Conservation (phyloP, 1,284 basidiomycete species). For the Fomitiporia mediterranea region DNA sequence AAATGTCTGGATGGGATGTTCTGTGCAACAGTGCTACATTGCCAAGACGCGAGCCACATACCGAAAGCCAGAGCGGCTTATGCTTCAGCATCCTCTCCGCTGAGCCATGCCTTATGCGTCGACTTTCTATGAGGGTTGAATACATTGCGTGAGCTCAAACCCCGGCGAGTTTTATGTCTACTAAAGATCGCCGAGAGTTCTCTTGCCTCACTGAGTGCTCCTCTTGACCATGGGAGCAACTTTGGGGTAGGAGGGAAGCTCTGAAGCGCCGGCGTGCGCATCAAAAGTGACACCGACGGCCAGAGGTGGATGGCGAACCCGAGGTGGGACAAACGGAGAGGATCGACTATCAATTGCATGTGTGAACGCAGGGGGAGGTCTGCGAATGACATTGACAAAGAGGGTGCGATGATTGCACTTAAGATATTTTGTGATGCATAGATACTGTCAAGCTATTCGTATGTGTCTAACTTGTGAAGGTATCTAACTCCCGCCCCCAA, state of each 20-base stretch:
- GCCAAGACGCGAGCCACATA: conserved; percentile 2
- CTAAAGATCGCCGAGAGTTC: conserved; percentile 15
- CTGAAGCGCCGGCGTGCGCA: conserved; percentile 16
- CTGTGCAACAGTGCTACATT: neutral
- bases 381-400: no score
- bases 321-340: conserved; percentile 12
- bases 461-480: neutral
- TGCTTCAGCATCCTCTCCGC: conserved; percentile 9
- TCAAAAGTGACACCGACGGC: conserved; percentile 11
- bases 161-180: conserved; percentile 17
- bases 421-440: neutral
- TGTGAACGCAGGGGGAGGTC: neutral
- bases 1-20: neutral
- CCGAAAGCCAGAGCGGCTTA: neutral
- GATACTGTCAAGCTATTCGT: no score
- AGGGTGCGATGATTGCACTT: neutral
- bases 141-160: no score
- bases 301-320: conserved; percentile 4
- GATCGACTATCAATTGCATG: neutral
- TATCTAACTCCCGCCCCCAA: neutral
- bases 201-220: conserved; percentile 3
- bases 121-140: no score
- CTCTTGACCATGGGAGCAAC: neutral
- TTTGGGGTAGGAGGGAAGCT: neutral
- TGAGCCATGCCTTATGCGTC: no score